Evolutionary conservation across 345 rosid species (phyloP).

Genomic region (Dovyalis caffra): DNA sequence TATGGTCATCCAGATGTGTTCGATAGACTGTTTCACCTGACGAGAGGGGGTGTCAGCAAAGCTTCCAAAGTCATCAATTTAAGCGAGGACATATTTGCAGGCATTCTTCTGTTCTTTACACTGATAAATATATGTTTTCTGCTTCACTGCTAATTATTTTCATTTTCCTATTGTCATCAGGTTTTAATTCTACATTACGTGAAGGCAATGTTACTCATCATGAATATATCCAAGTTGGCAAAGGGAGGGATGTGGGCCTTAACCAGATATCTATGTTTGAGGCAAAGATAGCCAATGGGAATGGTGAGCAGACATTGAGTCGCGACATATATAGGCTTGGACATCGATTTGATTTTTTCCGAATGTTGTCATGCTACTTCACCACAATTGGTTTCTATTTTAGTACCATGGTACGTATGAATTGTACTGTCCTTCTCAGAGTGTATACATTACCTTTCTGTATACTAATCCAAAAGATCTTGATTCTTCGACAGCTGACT

Average conservation of each 20-base stretch:
- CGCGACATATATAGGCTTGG: conserved; percentile 96
- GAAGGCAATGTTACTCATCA: conserved; percentile 99
- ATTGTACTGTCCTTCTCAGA: not conserved
- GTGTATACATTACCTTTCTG: too few relatives aligned
- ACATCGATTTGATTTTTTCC: conserved; percentile 95
- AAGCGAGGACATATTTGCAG: conserved; percentile 99
- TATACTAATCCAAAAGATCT: conserved; percentile 4
- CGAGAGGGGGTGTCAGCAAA: conserved; percentile 98
- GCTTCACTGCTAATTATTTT: not conserved
- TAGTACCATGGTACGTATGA: conserved; percentile 72
- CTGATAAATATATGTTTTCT: not conserved
- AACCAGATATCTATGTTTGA: conserved; percentile 98
- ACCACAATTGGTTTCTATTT: conserved; percentile 97
- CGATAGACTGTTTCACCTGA: too few relatives aligned
- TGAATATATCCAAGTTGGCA: conserved; percentile 98
- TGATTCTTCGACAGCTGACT: conserved; percentile 60
- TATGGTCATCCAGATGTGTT: too few relatives aligned
- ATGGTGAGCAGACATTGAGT: conserved; percentile 97
- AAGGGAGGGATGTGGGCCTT: conserved; percentile 98
- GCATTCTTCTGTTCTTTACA: conserved; percentile 17
- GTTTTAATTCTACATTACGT: conserved; percentile 97
- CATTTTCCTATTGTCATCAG: conserved; percentile 34
- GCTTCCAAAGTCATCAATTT: conserved; percentile 95
- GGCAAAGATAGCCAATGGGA: conserved; percentile 97
- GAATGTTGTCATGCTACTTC: conserved; percentile 96